phyloP scores from a whole-genome alignment of 2,329 filamentous ascomycete genomes.

The Zymoseptoria ardabiliae region DNA sequence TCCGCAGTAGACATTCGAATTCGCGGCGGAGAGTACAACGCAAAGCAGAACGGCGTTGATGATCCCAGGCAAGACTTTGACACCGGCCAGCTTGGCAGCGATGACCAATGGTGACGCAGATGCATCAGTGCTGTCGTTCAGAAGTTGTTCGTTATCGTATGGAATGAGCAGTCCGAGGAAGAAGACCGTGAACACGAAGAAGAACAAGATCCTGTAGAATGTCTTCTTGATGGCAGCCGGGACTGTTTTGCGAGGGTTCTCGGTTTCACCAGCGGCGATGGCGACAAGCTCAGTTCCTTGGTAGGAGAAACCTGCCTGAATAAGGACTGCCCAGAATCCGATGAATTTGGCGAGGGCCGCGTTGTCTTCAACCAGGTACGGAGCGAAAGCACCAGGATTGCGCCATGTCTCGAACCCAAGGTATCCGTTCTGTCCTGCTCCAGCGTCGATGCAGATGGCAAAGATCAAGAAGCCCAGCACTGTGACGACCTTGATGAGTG shows the following conservation, averaged over 20 bases:
- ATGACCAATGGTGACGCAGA: conserved; percentile 61
- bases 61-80: conserved; percentile 53
- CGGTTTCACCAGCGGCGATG: conserved; percentile 46
- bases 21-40: conserved; percentile 61
- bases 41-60: conserved; percentile 67
- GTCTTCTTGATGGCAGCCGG: conserved; percentile 31
- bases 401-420: conserved; percentile 51
- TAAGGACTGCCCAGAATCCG: conserved; percentile 51
- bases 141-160: conserved; percentile 30
- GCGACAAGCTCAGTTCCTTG: conserved; percentile 49
- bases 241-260: conserved; percentile 44
- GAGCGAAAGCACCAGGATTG: conserved; percentile 33
- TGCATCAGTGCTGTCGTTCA: conserved; percentile 34
- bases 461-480: conserved; percentile 41
- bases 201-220: conserved; percentile 32
- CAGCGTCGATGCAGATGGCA: conserved; percentile 35
- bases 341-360: conserved; percentile 29
- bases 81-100: conserved; percentile 53
- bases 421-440: conserved; percentile 46
- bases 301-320: conserved; percentile 52
- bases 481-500: conserved; percentile 45
- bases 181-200: conserved; percentile 32
- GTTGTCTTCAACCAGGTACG: conserved; percentile 24
- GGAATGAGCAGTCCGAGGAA: conserved; percentile 32
- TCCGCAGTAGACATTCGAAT: conserved; percentile 61